phyloP scores from a whole-genome alignment of 495 filamentous ascomycete species.

The Extremus antarcticus region DNA sequence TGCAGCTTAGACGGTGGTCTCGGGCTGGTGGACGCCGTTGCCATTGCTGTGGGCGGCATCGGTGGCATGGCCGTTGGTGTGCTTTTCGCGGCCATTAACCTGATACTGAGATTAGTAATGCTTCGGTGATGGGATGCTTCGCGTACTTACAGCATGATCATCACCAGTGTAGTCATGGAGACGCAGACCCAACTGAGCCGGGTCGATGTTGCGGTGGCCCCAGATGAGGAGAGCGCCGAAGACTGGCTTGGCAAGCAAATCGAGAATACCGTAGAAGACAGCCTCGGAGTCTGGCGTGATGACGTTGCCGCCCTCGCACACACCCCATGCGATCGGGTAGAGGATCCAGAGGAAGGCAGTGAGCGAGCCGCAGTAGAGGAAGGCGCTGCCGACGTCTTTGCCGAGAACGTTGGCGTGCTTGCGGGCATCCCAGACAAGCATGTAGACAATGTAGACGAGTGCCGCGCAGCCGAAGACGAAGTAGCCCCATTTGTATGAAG shows the following conservation, averaged over 20 bases:
- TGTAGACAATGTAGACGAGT: conserved; percentile 47
- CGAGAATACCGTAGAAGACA: conserved; percentile 61
- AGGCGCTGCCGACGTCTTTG: conserved; percentile 38
- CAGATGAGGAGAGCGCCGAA: conserved; percentile 41
- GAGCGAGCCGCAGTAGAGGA: conserved; percentile 41
- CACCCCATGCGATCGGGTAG: conserved; percentile 61
- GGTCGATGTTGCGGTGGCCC: conserved; percentile 46
- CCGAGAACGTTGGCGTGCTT: conserved; percentile 44
- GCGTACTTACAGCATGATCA: neutral
- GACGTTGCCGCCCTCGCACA: conserved; percentile 57
- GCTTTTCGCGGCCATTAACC: neutral
- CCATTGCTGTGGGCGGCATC: neutral
- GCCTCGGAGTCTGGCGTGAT: conserved; percentile 52
- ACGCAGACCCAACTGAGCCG: conserved; percentile 37
- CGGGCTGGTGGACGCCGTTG: too few species aligned
- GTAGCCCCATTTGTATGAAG: conserved; percentile 57
- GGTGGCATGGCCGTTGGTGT: neutral
- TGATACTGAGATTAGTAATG: neutral
- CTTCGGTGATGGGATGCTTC: neutral
- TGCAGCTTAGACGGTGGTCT: neutral
- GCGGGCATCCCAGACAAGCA: conserved; percentile 41
- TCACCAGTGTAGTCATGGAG: conserved; percentile 30
- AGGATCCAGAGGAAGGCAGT: conserved; percentile 49
- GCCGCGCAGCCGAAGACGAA: conserved; percentile 52
- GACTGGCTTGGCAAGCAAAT: conserved; percentile 49